phyloP scores from a whole-genome alignment of 2,329 filamentous ascomycete genomes.

The Metarhizium brunneum region DNA sequence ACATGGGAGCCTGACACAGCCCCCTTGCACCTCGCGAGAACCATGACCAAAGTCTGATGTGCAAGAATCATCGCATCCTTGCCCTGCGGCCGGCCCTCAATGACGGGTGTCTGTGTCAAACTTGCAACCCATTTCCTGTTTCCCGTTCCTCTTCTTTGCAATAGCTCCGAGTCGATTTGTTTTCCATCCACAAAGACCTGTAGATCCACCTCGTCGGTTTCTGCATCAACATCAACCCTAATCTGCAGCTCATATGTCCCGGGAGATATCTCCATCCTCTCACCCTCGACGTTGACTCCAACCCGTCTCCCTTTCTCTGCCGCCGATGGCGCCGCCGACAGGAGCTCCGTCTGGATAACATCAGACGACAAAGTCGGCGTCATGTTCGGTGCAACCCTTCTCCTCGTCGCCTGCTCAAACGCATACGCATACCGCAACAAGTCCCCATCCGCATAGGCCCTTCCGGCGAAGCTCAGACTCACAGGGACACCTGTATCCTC shows the following conservation, averaged over 20 bases:
- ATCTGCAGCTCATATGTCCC: neutral
- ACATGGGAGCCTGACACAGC: neutral
- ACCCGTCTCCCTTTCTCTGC: neutral
- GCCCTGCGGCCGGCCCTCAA: neutral
- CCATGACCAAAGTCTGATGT: neutral
- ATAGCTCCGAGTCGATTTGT: neutral
- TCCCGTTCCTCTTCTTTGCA: neutral
- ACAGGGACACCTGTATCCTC: slow-evolving; percentile 37
- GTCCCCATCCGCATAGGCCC: slow-evolving; percentile 33
- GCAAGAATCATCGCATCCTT: neutral
- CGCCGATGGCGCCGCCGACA: neutral
- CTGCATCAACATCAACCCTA: neutral
- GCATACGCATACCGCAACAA: slow-evolving; percentile 12
- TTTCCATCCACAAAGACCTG: neutral
- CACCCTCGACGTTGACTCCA: neutral
- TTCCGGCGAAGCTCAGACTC: slow-evolving; percentile 41
- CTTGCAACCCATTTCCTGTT: neutral
- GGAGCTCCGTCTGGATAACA: neutral
- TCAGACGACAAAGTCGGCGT: neutral
- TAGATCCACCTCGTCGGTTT: neutral
- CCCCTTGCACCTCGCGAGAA: neutral
- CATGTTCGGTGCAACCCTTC: neutral
- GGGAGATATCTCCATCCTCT: neutral
- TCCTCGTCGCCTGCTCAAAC: neutral
- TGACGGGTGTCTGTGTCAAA: neutral